A percentile compares a stretch with the other conserved stretches of the same genome.
Evolutionary conservation across 768 basidiomycete species (phyloP).

Genomic region (Xerocomellus dryophilus): DNA sequence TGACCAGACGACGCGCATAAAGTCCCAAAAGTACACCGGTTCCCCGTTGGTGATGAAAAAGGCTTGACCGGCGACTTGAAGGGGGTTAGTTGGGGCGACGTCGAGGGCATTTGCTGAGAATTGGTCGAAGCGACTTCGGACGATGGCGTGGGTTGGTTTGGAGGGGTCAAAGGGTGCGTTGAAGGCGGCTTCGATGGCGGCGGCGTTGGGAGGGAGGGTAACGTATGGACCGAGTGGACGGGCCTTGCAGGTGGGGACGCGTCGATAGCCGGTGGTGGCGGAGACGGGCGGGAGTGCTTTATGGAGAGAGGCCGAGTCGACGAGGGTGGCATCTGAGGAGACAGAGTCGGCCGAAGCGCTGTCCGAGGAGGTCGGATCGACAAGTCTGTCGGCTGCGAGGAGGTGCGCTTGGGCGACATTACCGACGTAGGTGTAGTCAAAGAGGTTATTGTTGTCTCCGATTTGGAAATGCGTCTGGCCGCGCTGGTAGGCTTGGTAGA

Average conservation of each 20-base stretch:
- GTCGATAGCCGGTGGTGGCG: constrained; percentile 58
- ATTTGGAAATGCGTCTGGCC: constrained; percentile 91
- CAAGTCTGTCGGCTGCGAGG: constrained; percentile 87
- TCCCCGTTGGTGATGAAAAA: constrained; percentile 99
- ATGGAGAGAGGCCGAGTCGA: constrained; percentile 45
- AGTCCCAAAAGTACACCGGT: constrained; percentile 95
- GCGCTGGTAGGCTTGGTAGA: constrained; percentile 73
- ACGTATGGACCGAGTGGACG: constrained; percentile 84
- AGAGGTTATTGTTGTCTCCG: constrained; percentile 89
- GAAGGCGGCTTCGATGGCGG: constrained; percentile 57
- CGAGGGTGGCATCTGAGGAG: constrained; percentile 34
- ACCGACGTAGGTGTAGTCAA: constrained; percentile 95
- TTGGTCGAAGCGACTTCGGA: constrained; percentile 81
- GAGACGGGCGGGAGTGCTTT: constrained; percentile 59
- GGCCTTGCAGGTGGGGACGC: constrained; percentile 75
- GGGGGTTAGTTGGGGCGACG: constrained; percentile 49
- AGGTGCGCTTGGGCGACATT: constrained; percentile 95
- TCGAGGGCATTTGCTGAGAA: constrained; percentile 59
- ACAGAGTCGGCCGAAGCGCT: constrained; percentile 11
- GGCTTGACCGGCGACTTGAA: constrained; percentile 86
- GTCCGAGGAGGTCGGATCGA: constrained; percentile 41
- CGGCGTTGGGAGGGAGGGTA: constrained; percentile 54
- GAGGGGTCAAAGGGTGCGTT: constrained; percentile 40
- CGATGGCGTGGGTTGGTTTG: constrained; percentile 47
- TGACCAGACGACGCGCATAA: constrained; percentile 77